These are phyloP conservation scores for Betula pendula DNA, from an alignment of 306 rosid genomes.

Conservation along the genomic window DNA sequence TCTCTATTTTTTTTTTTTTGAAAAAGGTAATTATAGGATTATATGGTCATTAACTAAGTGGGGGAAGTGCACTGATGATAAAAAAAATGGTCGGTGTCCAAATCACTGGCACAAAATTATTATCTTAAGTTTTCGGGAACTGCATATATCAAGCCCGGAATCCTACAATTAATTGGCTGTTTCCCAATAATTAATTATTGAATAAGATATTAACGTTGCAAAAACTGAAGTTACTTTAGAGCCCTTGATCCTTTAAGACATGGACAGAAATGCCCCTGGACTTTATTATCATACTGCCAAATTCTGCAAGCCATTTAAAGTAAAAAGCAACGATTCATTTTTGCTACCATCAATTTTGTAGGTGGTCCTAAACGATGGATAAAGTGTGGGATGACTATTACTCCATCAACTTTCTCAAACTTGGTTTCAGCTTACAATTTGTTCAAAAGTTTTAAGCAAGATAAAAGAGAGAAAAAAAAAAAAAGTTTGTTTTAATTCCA, in stretches of 20 bases:
- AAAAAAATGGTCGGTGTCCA: background rate
- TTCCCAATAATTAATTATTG: conserved; percentile 7
- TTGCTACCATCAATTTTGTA: background rate
- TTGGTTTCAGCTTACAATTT: background rate
- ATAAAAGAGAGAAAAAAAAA: too few species aligned
- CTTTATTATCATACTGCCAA: background rate
- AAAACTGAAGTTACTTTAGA: background rate
- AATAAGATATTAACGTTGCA: background rate
- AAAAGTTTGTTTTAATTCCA: too few species aligned
- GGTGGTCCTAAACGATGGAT: background rate
- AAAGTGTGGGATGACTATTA: too few species aligned
- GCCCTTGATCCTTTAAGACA: background rate
- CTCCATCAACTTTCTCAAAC: background rate
- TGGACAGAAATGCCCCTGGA: background rate
- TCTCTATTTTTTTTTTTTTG: too few species aligned
- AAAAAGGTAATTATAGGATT: conserved; percentile 16
- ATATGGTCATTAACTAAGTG: background rate
- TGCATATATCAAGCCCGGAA: conserved; percentile 36
- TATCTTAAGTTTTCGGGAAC: conserved; percentile 53
- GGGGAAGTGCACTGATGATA: conserved; percentile 9
- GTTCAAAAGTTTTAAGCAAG: too few species aligned
- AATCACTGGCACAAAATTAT: conserved; percentile 28
- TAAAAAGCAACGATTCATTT: background rate
- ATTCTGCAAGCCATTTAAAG: background rate
- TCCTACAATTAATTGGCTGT: conserved; percentile 29